Evolutionary conservation across 2,329 filamentous ascomycete genomes (phyloP).

Genomic region (Claviceps maximensis): DNA sequence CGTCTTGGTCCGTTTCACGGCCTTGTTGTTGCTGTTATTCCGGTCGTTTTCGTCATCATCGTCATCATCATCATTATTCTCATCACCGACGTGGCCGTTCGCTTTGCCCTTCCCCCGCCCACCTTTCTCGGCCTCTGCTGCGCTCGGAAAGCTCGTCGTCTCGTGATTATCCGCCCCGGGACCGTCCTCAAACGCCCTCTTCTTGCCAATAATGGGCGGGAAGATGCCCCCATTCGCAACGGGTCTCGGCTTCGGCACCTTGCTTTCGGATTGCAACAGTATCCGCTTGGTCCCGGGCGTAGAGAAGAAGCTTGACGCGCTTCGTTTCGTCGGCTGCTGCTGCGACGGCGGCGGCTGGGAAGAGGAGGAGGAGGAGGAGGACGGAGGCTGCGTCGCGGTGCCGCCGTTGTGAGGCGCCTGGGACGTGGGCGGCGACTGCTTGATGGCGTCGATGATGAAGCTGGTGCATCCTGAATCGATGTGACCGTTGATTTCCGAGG

Average conservation of each 20-base stretch:
- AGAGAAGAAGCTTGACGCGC: slow-evolving; percentile 47
- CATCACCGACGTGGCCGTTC: background rate
- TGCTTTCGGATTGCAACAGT: slow-evolving; percentile 13
- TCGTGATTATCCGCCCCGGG: slow-evolving; percentile 24
- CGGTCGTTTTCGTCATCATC: slow-evolving; percentile 4
- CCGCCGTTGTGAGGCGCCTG: slow-evolving; percentile 8
- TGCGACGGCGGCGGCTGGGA: slow-evolving; percentile 23
- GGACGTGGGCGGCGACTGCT: slow-evolving; percentile 19
- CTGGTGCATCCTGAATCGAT: slow-evolving; percentile 71
- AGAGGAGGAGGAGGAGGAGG: slow-evolving; percentile 5
- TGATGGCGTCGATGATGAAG: slow-evolving; percentile 42
- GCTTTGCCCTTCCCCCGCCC: background rate
- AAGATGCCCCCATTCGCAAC: slow-evolving; percentile 20
- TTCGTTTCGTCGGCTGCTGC: slow-evolving; percentile 32
- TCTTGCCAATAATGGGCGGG: slow-evolving; percentile 24
- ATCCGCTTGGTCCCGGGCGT: slow-evolving; percentile 45
- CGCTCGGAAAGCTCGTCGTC: slow-evolving; percentile 1
- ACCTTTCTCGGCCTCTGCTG: background rate
- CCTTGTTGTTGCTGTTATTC: slow-evolving; percentile 6
- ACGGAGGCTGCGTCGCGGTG: background rate
- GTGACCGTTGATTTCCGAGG: slow-evolving; percentile 73
- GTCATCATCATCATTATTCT: slow-evolving; percentile 4
- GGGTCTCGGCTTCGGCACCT: slow-evolving; percentile 20
- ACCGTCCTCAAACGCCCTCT: slow-evolving; percentile 41
- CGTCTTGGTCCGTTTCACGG: slow-evolving; percentile 53